A percentile compares a stretch with the other conserved stretches of the same genome.
phyloP scores from a whole-genome alignment of 331 rosid species.

The Telfairia occidentalis region DNA sequence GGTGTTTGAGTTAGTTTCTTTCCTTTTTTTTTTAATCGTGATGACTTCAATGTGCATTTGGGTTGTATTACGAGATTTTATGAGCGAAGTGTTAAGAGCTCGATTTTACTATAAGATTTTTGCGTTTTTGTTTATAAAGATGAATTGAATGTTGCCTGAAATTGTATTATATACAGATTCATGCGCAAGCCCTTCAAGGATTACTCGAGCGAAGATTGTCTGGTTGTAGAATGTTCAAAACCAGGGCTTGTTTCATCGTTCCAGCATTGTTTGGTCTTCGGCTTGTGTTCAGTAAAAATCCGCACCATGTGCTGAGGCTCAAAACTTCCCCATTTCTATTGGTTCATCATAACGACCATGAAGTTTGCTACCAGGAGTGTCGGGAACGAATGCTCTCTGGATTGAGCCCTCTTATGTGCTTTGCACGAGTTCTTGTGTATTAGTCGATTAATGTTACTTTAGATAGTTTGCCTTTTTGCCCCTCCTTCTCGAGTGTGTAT shows the following conservation, averaged over 20 bases:
- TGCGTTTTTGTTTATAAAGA: neutral
- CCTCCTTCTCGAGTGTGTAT: conserved; percentile 17
- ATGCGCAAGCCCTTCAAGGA: conserved; percentile 26
- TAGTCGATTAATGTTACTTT: conserved; percentile 32
- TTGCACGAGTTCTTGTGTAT: conserved; percentile 29
- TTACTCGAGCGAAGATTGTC: conserved; percentile 27
- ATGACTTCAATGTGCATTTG: neutral
- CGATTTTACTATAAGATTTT: neutral
- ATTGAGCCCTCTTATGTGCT: conserved; percentile 26
- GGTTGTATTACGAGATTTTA: neutral
- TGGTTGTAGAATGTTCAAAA: conserved; percentile 46
- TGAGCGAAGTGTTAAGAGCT: neutral
- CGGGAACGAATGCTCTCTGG: conserved; percentile 23
- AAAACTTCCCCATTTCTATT: conserved; percentile 31
- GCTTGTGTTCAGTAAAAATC: conserved; percentile 42
- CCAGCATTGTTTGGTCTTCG: conserved; percentile 29
- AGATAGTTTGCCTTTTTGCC: conserved; percentile 23
- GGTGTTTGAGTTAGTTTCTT: neutral
- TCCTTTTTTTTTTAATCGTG: neutral
- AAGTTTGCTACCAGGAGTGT: conserved; percentile 28
- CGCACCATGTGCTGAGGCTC: conserved; percentile 29
- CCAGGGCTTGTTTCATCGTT: conserved; percentile 34
- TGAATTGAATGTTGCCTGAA: neutral
- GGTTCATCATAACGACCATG: conserved; percentile 45
- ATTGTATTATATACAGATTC: neutral